Base-by-base conservation (phyloP, 208 protist genomes). In the Phytomonas sp. region DNA sequence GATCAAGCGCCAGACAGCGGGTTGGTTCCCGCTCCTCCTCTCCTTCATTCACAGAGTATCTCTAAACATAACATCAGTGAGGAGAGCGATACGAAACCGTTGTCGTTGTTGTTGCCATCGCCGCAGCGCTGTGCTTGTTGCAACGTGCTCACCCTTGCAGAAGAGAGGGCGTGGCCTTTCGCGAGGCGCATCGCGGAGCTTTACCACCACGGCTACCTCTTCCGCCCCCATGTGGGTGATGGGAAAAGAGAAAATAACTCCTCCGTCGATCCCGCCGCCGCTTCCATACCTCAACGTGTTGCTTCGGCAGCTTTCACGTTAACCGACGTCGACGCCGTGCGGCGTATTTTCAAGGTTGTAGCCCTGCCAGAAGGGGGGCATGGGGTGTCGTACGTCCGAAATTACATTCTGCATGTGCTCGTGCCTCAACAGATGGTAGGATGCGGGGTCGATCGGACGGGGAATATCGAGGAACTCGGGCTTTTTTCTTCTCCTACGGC, bases 361-460 rank as follows among this genome's bases (percentile, higher is more conserved):
- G 79, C 80, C 29, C 80, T 96, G 5, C 87, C 85, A 11, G 70
- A 83, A 29, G 74, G 75, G 36, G 77, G 89, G 64, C 69, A 81
- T 26, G 92, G 92, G 36, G 81, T 96, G 17, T 90, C 86, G 7
- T 96, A 93, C 75, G 87, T 86, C 46, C 82, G 92, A 13, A 95
- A 96, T 77, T 84, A 91, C 75, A 95, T 96, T 63, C 75, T 96
- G 13, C 82, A 80, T 43, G 79, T 87, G 51, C 79, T 96, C 15
- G 92, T 82, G 4, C 86, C 89, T 1, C 73, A 65, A 17, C 32
- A 70, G 20, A 85, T 94, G 77, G 67, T 79, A 23, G 74, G 28
- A 5, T 70, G 74, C 60, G 78, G 75, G 0, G 62, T 85, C 11
- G 83, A 88, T 62, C 69, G 73, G 15, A 70, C 73, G 2, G 80